Evolutionary conservation across 495 filamentous ascomycete genomes (phyloP), one percentile per base, ranked within the genome.

Genomic region (Xylaria palmicola): DNA sequence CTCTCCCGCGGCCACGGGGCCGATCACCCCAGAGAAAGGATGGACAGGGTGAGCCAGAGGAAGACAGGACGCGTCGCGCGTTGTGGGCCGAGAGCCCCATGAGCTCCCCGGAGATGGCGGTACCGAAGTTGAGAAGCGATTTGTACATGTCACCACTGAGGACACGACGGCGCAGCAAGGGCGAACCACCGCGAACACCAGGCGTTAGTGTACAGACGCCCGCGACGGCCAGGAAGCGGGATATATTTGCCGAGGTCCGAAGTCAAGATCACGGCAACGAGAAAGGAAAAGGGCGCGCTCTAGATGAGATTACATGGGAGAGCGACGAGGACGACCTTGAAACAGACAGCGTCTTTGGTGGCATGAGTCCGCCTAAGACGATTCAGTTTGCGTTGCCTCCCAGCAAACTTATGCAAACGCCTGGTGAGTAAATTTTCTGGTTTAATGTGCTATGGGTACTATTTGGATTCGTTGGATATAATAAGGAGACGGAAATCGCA

Each of bases 371-470:
- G 36, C 94, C 94, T 0, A 97, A 97, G 76, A 99, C 94, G 26
- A 96, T 99, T 72, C 92, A 97, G 69, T 99, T 99, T 70, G 89
- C 91, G 66, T 79, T 99, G 59, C 93, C 93, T 57, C 89, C 91
- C 68, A 89, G 87, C 49, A 86, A 90, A 62, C 73, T 99, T 32
- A 74, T 99, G 77, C 92, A 94, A 66, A 99, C 94, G 24, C 94
- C 94, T 59, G 92, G 92, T 91, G 79, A 68, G 84, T 79, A n/a
- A 34, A 7, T 55, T 29, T 2, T 30, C n/a, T 49, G 6, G 15
- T 5, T 43, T 43, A 19, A 3, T 0, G 10, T 6, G 1, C 20
- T 12, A 22, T 55, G 22, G 43, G n/a, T 59, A 30, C 39, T 65
- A 39, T 41, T 27, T 5, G 22, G 15, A 15, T 19, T 40, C 19